Evolutionary conservation across 1,284 basidiomycete genomes (phyloP).

Genomic region (Cryptococcus sp.): DNA sequence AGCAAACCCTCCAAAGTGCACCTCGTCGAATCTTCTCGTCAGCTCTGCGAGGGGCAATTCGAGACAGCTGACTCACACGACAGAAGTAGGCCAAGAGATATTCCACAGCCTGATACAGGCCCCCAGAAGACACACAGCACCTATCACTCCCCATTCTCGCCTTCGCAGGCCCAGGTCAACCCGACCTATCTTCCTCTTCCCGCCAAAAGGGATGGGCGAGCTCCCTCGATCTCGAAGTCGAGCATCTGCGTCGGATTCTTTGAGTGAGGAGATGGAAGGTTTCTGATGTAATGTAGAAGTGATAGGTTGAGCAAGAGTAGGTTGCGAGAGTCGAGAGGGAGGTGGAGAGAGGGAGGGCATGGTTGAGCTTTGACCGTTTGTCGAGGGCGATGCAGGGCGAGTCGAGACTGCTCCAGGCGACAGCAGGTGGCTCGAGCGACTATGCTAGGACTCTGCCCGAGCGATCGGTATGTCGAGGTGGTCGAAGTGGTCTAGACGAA

Average conservation of each 20-base stretch:
- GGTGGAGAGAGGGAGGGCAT: slow-evolving; percentile 13
- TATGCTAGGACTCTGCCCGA: no score
- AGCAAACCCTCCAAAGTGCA: slow-evolving; percentile 94
- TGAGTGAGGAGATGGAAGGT: neutral
- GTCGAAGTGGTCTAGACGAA: no score
- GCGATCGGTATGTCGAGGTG: no score
- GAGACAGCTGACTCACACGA: slow-evolving; percentile 64
- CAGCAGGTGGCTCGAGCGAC: no score
- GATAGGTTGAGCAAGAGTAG: neutral
- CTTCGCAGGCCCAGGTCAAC: slow-evolving; percentile 24
- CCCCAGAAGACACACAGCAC: slow-evolving; percentile 51
- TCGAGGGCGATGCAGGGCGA: neutral
- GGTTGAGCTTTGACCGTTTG: neutral
- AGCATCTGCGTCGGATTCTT: slow-evolving; percentile 27
- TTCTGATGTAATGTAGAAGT: neutral
- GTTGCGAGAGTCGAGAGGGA: slow-evolving; percentile 2
- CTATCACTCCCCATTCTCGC: slow-evolving; percentile 40
- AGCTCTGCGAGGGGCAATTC: neutral
- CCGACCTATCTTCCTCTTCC: slow-evolving; percentile 14
- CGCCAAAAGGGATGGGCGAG: slow-evolving; percentile 25
- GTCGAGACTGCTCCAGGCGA: no score
- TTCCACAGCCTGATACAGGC: slow-evolving; percentile 68
- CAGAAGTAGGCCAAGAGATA: slow-evolving; percentile 72
- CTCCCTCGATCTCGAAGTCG: slow-evolving; percentile 17
- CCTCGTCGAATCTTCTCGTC: slow-evolving; percentile 77